Evolutionary conservation across 352 stramenopile species (phyloP).

Genomic region (Pythium sukuiense): DNA sequence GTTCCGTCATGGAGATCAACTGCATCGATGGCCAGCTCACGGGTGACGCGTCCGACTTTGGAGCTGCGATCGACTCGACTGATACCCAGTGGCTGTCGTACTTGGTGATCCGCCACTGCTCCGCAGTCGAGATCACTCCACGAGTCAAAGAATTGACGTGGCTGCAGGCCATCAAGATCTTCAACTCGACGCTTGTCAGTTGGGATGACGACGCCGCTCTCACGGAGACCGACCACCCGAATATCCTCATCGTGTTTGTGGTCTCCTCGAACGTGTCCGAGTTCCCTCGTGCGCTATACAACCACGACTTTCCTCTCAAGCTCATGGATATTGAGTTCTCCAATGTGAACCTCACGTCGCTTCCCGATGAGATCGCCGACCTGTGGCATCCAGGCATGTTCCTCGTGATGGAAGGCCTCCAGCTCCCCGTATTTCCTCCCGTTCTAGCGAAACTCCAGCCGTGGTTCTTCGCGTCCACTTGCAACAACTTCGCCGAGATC

Average conservation of each 20-base stretch:
- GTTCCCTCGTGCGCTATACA: constrained; percentile 15
- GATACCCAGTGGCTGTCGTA: constrained; percentile 20
- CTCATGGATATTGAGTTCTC: constrained; percentile 20
- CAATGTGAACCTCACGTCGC: constrained; percentile 19
- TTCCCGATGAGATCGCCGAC: constrained; percentile 14
- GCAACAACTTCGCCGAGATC: constrained; percentile 22
- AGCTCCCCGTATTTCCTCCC: background rate
- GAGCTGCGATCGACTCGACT: constrained; percentile 15
- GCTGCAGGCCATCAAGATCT: constrained; percentile 21
- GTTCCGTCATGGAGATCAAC: constrained; percentile 31
- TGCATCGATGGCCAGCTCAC: constrained; percentile 15
- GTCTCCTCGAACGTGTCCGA: constrained; percentile 7
- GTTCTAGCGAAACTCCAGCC: constrained; percentile 6
- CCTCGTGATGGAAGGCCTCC: constrained; percentile 20
- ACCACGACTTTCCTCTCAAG: constrained; percentile 9
- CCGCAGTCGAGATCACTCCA: constrained; percentile 14
- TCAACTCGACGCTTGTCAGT: constrained; percentile 25
- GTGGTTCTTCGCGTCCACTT: constrained; percentile 9
- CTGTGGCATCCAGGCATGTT: constrained; percentile 18
- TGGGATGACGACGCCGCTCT: constrained; percentile 23
- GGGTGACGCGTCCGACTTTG: constrained; percentile 20
- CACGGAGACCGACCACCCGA: constrained; percentile 16
- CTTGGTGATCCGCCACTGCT: constrained; percentile 26
- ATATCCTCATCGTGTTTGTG: constrained; percentile 19
- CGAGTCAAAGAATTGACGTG: constrained; percentile 14